Evolutionary conservation across 2,329 filamentous ascomycete species (phyloP), one percentile per base, ranked within the genome.

Genomic region (Stemphylium beticola): DNA sequence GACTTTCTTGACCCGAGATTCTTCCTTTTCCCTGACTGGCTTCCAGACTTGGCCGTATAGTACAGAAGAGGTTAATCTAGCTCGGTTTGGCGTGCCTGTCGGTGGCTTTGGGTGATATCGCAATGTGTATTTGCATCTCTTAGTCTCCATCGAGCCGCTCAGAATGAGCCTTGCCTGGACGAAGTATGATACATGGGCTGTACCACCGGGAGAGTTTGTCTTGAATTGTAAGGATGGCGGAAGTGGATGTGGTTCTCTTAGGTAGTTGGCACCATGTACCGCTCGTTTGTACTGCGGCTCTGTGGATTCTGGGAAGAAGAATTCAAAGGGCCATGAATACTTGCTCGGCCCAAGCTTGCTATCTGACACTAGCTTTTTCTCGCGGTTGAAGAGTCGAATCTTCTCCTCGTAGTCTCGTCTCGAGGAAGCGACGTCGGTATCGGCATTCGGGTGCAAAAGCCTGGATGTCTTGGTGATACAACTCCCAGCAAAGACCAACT

Each of bases 281-380:
- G 68, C 63, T 36, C 66, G 62, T 8, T 69, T 69, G 49, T 62
- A 69, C 12, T 58, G 63, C 43, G 64, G 60, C 38, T 68, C 61
- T 0, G 73, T 75, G n/a, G 50, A 51, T 4, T 66, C 60, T 17
- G 73, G 73, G 41, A 75, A 73, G 12, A 59, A 59, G 57, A 74
- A 75, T n/a, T 71, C 67, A 51, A 76, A 75, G 1, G 61, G 44
- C 71, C 72, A 75, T 8, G 60, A 66, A 22, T 72, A 65, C 36
- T 74, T 73, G 24, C 66, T 67, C 12, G 66, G 46, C n/a, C 36
- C 49, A 10, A 72, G 53, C 14, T 48, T 61, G 4, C 58, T 54
- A n/a, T 46, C 50, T 4, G 62, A 49, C 12, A 68, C 51, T 1
- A 74, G 29, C 10, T 61, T 53, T 32, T 66, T 63, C 46, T 72